These are phyloP conservation scores for Erodium moschatum DNA, from an alignment of 441 rosid species.

Conservation along the genomic window DNA sequence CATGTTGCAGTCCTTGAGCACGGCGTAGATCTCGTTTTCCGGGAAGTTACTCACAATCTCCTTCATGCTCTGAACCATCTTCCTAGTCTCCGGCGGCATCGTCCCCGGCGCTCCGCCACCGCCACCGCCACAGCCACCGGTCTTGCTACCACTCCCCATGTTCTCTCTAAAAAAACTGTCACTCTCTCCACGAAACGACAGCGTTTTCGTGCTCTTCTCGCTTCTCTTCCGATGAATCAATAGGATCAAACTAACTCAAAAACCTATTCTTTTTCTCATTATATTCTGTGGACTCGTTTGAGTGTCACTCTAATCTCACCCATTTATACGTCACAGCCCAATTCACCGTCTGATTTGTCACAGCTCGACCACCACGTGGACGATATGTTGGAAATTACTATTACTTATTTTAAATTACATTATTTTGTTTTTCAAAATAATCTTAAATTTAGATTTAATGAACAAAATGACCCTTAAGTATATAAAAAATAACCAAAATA, in stretches of 20 bases:
- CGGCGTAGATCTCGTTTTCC: constrained; percentile 44
- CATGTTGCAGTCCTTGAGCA: constrained; percentile 51
- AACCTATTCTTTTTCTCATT: neutral
- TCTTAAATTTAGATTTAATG: too few species aligned
- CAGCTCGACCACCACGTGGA: too few species aligned
- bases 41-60: constrained; percentile 35
- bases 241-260: neutral
- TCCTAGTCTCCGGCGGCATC: constrained; percentile 21
- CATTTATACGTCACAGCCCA: neutral
- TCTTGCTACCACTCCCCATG: constrained; percentile 29
- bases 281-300: neutral
- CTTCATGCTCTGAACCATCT: constrained; percentile 33
- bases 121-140: too few species aligned
- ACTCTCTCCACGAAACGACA: constrained; percentile 5
- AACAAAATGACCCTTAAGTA: too few species aligned
- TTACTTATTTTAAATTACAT: too few species aligned
- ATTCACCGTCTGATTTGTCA: neutral
- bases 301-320: neutral
- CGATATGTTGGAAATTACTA: too few species aligned
- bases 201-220: neutral
- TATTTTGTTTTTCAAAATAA: too few species aligned
- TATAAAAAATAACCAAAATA: too few species aligned
- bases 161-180: constrained; percentile 9
- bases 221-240: neutral
- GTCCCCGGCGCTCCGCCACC: constrained; percentile 14